phyloP scores from a whole-genome alignment of 495 filamentous ascomycete genomes.

The Xylaria longipes region DNA sequence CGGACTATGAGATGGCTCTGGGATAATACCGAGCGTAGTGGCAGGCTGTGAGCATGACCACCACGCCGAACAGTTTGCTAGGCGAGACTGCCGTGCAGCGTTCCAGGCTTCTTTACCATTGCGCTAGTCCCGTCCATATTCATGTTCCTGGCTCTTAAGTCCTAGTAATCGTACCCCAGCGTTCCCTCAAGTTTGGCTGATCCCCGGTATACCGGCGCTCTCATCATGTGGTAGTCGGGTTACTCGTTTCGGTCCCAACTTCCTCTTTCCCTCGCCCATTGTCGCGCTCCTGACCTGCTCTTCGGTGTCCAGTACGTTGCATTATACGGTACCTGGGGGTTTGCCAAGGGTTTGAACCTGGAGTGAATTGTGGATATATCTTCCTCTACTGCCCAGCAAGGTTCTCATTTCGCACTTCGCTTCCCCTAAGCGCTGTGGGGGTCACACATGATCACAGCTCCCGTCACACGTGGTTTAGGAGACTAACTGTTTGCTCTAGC shows the following conservation, averaged over 20 bases:
- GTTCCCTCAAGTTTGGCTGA: neutral
- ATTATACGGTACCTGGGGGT: neutral
- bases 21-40: too few species aligned
- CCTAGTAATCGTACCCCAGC: neutral
- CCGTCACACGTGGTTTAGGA: neutral
- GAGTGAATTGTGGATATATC: neutral
- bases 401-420: neutral
- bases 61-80: too few species aligned
- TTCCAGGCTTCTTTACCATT: too few species aligned
- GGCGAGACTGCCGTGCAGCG: too few species aligned
- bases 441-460: neutral
- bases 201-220: neutral
- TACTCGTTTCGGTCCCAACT: neutral
- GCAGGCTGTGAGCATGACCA: too few species aligned
- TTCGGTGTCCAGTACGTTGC: neutral
- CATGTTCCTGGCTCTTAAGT: too few species aligned
- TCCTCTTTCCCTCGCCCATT: neutral
- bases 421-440: neutral
- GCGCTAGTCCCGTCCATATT: too few species aligned
- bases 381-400: neutral
- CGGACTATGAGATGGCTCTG: too few species aligned
- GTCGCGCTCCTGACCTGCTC: neutral
- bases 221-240: neutral
- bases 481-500: neutral
- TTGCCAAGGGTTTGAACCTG: neutral